Conservation (phyloP, 805 yeast genomes). For the Blastobotrys americana region DNA sequence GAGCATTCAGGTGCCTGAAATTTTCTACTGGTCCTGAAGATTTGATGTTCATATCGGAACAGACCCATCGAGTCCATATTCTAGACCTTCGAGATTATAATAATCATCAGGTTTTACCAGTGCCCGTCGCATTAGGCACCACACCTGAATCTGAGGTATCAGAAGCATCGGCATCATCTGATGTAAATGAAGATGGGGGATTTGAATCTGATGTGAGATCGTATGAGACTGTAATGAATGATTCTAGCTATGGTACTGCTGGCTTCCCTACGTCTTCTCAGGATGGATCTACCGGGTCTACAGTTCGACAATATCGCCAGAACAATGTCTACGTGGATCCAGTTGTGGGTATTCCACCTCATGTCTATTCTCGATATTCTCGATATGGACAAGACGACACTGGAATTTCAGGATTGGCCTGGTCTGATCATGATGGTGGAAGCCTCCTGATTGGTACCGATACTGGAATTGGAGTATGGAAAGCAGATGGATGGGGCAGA, state of each 20-base stretch:
- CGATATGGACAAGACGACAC: conserved; percentile 28
- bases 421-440: conserved; percentile 46
- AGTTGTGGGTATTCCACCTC: neutral
- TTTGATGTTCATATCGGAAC: conserved; percentile 69
- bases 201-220: neutral
- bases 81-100: conserved; percentile 67
- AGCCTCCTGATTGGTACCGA: conserved; percentile 56
- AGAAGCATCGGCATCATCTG: conserved; percentile 2
- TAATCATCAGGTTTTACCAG: conserved; percentile 62
- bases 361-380: neutral
- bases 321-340: neutral
- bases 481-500: conserved; percentile 39
- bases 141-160: neutral
- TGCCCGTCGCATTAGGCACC: conserved; percentile 19
- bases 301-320: conserved; percentile 2
- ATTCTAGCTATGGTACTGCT: neutral
- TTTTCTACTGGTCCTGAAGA: conserved; percentile 67
- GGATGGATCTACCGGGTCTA: conserved; percentile 1
- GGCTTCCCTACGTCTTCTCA: no score
- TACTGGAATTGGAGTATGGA: conserved; percentile 64
- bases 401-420: conserved; percentile 57
- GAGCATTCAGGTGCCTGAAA: conserved; percentile 62
- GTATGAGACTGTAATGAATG: neutral
- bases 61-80: conserved; percentile 79
- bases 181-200: neutral